Evolutionary conservation across 345 rosid species (phyloP), one percentile per base, ranked within the genome.

Genomic region (Lepidium sativum): DNA sequence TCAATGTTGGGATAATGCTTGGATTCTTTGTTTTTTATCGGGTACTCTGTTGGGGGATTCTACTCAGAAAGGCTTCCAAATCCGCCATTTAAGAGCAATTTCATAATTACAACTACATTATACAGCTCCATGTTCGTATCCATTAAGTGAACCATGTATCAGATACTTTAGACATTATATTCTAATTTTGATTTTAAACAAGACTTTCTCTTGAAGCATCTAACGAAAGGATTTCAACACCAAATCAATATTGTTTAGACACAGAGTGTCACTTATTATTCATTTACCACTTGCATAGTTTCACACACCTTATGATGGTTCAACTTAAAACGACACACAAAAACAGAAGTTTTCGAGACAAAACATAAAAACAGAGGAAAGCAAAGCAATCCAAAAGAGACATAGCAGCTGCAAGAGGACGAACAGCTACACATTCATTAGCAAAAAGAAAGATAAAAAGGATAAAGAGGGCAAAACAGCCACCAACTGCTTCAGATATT

Each of bases 1-100:
- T 79, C 56, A 89, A 89, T 32, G 96, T 86, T 6, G 98, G 89
- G 18, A 81, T 92, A 45, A 92, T 92, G 90, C 71, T 89, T n/a
- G 95, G 79, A 8, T 92, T 92, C 75, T 92, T 92, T 42, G 76
- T 89, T 11, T 74, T 86, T 32, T 89, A 92, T 67, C 87, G 98
- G 0, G 17, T 89, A 43, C 92, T 92, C 41, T 82, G 95, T 67
- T 92, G 96, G 98, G 60, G 77, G 48, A 77, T 92, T 74, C 88
- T 92, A 8, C 70, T 77, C 41, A 63, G 83, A 37, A 85, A 86
- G 71, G 89, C 91, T 74, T 79, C 89, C 2, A 89, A 69, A 54
- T 79, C 98, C 2, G 9, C 44, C 32, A 55, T 27, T 27, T 27
- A 27, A 27, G 7, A 27, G 31, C 31, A 27, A 1, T 27, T 27